phyloP scores from a whole-genome alignment of 1,139 yeast genomes.

The Geotrichum candidum region DNA sequence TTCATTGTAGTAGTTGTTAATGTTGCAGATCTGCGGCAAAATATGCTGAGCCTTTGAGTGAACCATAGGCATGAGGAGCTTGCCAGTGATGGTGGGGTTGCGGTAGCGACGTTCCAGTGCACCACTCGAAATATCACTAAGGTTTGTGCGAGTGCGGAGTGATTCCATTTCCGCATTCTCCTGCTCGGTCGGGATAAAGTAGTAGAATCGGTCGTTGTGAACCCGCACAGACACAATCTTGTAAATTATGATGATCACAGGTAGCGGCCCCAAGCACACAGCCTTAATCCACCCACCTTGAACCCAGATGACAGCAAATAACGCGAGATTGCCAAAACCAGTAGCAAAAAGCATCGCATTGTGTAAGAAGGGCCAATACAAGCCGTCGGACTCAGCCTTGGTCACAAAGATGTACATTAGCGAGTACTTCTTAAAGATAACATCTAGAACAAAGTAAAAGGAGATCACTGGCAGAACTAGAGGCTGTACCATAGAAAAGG shows the following conservation, averaged over 20 bases:
- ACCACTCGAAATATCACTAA: slow-evolving; percentile 21
- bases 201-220: slow-evolving; percentile 29
- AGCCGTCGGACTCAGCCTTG: slow-evolving; percentile 38
- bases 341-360: slow-evolving; percentile 35
- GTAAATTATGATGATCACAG: slow-evolving; percentile 30
- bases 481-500: slow-evolving; percentile 39
- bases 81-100: slow-evolving; percentile 32
- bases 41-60: slow-evolving; percentile 28
- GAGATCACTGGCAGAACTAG: slow-evolving; percentile 35
- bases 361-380: slow-evolving; percentile 37
- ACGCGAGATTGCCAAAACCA: slow-evolving; percentile 35
- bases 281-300: slow-evolving; percentile 37
- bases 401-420: slow-evolving; percentile 37
- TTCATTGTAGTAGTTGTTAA: slow-evolving; percentile 6
- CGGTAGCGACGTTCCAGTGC: slow-evolving; percentile 29
- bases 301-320: slow-evolving; percentile 38
- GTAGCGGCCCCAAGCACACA: slow-evolving; percentile 33
- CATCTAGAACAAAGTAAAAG: slow-evolving; percentile 32
- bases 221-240: slow-evolving; percentile 25
- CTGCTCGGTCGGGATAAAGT: slow-evolving; percentile 28
- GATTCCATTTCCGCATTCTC: slow-evolving; percentile 23
- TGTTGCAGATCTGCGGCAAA: slow-evolving; percentile 20
- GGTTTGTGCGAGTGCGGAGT: slow-evolving; percentile 13
- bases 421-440: slow-evolving; percentile 35
- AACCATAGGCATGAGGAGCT: slow-evolving; percentile 35